Percentiles rank a stretch among this genome's conserved stretches.
These are phyloP conservation scores for Sporisorium iseilematis-ciliati DNA, from an alignment of 1,284 basidiomycete genomes.

Conservation along the genomic window DNA sequence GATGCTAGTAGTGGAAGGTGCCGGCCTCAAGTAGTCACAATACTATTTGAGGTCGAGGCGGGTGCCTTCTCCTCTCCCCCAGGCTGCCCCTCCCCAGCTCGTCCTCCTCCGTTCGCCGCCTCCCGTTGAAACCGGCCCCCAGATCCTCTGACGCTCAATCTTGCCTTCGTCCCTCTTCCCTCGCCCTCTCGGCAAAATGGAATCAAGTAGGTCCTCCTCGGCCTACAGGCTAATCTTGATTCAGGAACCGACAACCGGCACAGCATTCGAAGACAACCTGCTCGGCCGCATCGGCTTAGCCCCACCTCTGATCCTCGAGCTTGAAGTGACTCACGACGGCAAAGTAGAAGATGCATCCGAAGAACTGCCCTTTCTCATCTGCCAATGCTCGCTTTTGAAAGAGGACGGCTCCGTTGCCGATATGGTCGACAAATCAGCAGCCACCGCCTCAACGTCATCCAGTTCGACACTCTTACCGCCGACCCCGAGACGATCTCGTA, in stretches of 20 bases:
- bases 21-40: background rate
- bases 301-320: conserved; percentile 53
- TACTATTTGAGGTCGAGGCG: conserved; percentile 3
- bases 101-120: background rate
- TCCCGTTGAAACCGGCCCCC: background rate
- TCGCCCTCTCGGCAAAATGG: conserved; percentile 8
- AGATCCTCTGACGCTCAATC: background rate
- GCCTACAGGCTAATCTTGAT: conserved; percentile 41
- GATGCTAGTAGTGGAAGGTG: background rate
- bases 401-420: conserved; percentile 41
- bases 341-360: conserved; percentile 16
- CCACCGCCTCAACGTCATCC: background rate
- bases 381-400: conserved; percentile 50
- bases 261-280: conserved; percentile 54
- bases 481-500: conserved; percentile 9
- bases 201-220: conserved; percentile 11
- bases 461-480: conserved; percentile 10
- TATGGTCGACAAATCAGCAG: conserved; percentile 20
- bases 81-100: background rate
- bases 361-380: conserved; percentile 54
- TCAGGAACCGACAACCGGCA: conserved; percentile 49
- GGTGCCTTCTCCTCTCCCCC: background rate
- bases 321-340: conserved; percentile 34
- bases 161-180: background rate
- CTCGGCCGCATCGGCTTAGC: conserved; percentile 53